phyloP scores from a whole-genome alignment of 2,329 filamentous ascomycete species.

The Trichophyton rubrum region DNA sequence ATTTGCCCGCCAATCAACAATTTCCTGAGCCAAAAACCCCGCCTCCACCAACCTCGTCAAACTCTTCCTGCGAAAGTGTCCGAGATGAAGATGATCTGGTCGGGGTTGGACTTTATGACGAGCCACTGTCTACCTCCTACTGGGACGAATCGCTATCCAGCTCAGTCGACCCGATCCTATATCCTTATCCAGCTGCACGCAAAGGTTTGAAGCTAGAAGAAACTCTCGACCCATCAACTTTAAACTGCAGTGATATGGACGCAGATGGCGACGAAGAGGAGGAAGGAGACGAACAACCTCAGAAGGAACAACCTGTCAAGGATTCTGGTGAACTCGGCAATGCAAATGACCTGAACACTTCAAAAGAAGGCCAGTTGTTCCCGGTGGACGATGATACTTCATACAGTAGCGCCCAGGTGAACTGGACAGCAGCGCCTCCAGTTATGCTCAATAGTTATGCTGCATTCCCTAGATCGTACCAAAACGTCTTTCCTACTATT shows the following conservation, averaged over 20 bases:
- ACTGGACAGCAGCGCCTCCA: background rate
- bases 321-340: background rate
- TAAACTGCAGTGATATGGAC: constrained; percentile 32
- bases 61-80: constrained; percentile 31
- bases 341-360: background rate
- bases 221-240: constrained; percentile 56
- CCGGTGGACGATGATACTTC: background rate
- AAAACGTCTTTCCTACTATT: background rate
- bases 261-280: constrained; percentile 46
- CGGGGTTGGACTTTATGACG: constrained; percentile 72
- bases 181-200: constrained; percentile 44
- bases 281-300: constrained; percentile 33
- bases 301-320: background rate
- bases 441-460: background rate
- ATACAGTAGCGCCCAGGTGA: background rate
- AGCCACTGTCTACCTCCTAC: constrained; percentile 46
- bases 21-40: constrained; percentile 19
- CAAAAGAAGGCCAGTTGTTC: background rate
- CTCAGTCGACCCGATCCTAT: constrained; percentile 20
- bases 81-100: constrained; percentile 59
- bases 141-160: constrained; percentile 36
- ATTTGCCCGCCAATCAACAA: constrained; percentile 28
- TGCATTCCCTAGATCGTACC: background rate
- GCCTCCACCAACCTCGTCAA: constrained; percentile 4
- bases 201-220: constrained; percentile 73